phyloP scores from a whole-genome alignment of 129 eudicot species.

The Solidago caesia region DNA sequence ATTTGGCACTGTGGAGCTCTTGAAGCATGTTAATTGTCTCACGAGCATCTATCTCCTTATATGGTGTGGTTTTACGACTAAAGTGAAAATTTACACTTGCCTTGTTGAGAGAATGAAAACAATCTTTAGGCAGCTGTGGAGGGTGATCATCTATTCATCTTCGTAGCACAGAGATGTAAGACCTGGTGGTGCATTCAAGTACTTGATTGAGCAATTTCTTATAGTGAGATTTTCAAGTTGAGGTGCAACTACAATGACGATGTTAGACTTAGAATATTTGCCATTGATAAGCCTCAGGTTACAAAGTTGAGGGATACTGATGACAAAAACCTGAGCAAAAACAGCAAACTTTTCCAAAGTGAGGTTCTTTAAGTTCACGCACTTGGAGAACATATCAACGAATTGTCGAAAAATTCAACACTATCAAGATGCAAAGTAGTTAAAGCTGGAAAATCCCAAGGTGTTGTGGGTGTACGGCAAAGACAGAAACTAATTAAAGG shows the following conservation, averaged over 20 bases:
- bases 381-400: slow-evolving; percentile 14
- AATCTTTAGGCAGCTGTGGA: background rate
- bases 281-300: slow-evolving; percentile 2
- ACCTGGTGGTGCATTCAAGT: slow-evolving; percentile 2
- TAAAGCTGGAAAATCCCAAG: slow-evolving; percentile 30
- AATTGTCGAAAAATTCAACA: background rate
- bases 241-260: slow-evolving; percentile 20
- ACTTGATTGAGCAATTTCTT: background rate
- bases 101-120: slow-evolving; percentile 15
- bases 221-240: slow-evolving; percentile 25
- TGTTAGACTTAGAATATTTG: no score
- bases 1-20: slow-evolving; percentile 17
- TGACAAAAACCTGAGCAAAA: background rate
- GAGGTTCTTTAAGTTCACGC: slow-evolving; percentile 18
- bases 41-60: background rate
- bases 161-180: slow-evolving; percentile 12
- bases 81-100: background rate
- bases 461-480: slow-evolving; percentile 4
- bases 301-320: slow-evolving; percentile 8
- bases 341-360: background rate
- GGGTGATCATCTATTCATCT: background rate
- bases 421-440: slow-evolving; percentile 4
- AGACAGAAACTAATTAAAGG: background rate
- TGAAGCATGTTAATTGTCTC: slow-evolving; percentile 23
- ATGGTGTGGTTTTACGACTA: background rate